Evolutionary conservation across 495 filamentous ascomycete species (phyloP), one percentile per base, ranked within the genome.

Genomic region (Coniosporium apollinis): DNA sequence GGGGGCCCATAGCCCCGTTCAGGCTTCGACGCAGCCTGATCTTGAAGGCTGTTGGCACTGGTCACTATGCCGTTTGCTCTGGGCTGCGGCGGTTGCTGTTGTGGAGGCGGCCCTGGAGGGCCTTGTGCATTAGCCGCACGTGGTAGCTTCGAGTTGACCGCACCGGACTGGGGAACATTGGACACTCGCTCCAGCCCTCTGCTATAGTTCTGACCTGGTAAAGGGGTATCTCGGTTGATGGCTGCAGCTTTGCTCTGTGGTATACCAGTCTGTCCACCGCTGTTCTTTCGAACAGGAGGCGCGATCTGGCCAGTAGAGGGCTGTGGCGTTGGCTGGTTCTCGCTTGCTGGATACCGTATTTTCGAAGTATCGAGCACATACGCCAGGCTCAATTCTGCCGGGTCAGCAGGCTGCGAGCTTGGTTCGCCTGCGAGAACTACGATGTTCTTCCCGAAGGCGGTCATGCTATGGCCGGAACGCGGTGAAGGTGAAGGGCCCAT

Each of bases 401-500:
- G 69, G 39, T 91, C 78, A 37, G 75, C 67, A 0, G 80, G 69
- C 19, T 80, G 77, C 7, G 83, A 83, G 56, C 87, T 94, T 20
- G 89, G 89, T 48, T 99, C 89, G 33, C 89, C 89, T 8, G 81
- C 91, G 28, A 94, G 61, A 10, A 94, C 83, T 32, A 94, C 79
- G 39, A 99, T 74, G 33, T 86, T 77, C 47, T 92, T 92, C 4
- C 80, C 81, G 45, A 82, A 82, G 4, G 85, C 74, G 0, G 91
- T 96, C 89, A 96, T 96, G 54, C 84, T 91, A 54, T 99, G 91
- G 0, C 91, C 91, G 14, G 86, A 94, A 30, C 91, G 65, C 14
- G 89, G 77, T 5, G 85, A 94, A 0, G 91, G 91, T 3, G 85
- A 86, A 1, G 83, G 87, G 0, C 91, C 91, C 91, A 99, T 99